Conservation (phyloP, 441 rosid species). For the Gossypium lobatum region DNA sequence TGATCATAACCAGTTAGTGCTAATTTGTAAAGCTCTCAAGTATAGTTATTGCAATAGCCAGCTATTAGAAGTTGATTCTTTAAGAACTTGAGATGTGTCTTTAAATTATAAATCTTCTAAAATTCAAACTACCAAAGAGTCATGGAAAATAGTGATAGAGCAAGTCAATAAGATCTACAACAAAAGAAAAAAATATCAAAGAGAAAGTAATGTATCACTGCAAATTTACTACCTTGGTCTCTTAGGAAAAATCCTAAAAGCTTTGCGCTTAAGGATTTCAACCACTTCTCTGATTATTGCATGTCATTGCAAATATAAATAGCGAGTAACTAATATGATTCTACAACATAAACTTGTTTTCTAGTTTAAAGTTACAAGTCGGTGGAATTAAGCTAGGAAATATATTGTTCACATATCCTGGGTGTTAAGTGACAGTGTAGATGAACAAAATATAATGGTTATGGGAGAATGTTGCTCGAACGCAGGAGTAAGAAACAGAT, state of each 20-base stretch:
- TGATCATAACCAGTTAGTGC: constrained; percentile 6
- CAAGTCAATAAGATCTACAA: neutral
- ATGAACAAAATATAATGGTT: neutral
- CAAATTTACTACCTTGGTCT: neutral
- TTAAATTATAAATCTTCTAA: neutral
- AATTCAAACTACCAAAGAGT: neutral
- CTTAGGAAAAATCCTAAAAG: neutral
- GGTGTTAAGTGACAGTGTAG: neutral
- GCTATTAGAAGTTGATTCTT: neutral
- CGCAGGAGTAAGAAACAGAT: neutral
- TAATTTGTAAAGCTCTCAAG: neutral
- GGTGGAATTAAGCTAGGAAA: neutral
- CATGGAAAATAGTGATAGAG: neutral
- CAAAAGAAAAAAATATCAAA: neutral
- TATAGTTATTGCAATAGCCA: neutral
- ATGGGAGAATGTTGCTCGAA: neutral
- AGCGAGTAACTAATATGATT: neutral
- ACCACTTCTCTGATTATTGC: neutral
- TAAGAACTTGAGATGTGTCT: neutral
- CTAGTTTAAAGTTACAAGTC: neutral
- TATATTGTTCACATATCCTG: neutral
- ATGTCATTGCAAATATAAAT: neutral
- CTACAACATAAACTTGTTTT: neutral
- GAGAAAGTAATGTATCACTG: neutral
- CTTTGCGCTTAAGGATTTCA: neutral